Evolutionary conservation across 2,329 filamentous ascomycete species (phyloP).

Genomic region (Venturia pyrina): DNA sequence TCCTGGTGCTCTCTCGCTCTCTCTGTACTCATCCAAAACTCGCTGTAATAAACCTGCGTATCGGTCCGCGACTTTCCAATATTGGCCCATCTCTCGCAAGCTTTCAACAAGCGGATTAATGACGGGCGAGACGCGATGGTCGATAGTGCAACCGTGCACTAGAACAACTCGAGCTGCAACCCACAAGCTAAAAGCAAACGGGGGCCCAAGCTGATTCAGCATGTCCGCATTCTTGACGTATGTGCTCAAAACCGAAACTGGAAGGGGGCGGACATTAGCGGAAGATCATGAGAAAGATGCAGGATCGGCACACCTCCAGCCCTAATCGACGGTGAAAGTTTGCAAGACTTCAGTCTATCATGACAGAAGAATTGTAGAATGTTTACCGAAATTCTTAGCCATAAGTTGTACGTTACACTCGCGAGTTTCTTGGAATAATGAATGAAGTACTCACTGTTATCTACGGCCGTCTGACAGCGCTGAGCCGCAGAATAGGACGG

Average conservation of each 20-base stretch:
- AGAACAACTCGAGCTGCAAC: conserved; percentile 78
- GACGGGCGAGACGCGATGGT: conserved; percentile 66
- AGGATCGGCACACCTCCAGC: background rate
- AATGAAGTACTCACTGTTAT: conserved; percentile 27
- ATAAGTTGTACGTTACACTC: background rate
- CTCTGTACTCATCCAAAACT: conserved; percentile 76
- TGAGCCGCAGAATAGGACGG: conserved; percentile 65
- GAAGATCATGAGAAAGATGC: background rate
- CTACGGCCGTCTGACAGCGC: conserved; percentile 14
- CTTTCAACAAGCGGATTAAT: conserved; percentile 76
- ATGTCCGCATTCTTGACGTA: conserved; percentile 61
- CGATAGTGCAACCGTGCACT: conserved; percentile 81
- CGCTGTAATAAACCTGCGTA: conserved; percentile 72
- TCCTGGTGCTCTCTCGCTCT: conserved; percentile 37
- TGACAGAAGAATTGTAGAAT: background rate
- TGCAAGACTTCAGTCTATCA: background rate
- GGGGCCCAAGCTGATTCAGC: conserved; percentile 71
- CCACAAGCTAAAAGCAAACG: conserved; percentile 88
- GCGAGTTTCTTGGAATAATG: background rate
- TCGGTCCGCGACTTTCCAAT: conserved; percentile 77
- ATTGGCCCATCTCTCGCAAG: conserved; percentile 66
- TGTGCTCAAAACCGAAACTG: conserved; percentile 60
- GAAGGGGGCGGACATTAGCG: background rate
- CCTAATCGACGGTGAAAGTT: background rate
- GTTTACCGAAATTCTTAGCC: background rate